Evolutionary conservation across 225 moss, liverwort and hornwort genomes (phyloP).

Genomic region (Pseudoscleropodium purum): DNA sequence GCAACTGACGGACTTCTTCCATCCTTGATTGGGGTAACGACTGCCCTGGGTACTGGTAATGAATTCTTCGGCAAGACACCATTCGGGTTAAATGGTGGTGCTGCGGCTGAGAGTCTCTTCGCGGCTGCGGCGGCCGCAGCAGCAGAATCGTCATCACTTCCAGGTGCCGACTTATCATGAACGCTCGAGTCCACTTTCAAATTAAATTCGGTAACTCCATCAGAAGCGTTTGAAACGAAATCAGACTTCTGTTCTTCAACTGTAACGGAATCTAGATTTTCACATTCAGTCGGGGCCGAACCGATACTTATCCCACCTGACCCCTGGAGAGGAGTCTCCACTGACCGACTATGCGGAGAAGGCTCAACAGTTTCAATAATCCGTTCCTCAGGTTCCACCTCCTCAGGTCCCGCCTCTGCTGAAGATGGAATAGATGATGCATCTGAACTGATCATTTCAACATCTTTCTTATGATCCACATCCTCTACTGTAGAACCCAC

Average conservation of each 20-base stretch:
- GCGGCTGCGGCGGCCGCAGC: not conserved
- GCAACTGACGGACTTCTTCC: slow-evolving; percentile 27
- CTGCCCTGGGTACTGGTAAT: not conserved
- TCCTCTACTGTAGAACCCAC: not conserved
- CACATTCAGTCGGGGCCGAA: not conserved
- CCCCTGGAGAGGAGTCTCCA: not conserved
- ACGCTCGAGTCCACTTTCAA: not conserved
- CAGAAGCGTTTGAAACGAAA: not conserved
- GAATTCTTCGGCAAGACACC: slow-evolving; percentile 1
- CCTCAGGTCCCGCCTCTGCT: not conserved
- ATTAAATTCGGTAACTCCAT: not conserved
- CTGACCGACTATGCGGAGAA: not conserved
- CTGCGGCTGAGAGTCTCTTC: slow-evolving; percentile 39
- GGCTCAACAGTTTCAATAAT: slow-evolving; percentile 26
- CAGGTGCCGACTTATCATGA: not conserved
- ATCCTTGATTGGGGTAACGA: slow-evolving; percentile 49
- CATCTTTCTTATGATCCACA: not conserved
- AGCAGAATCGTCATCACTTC: slow-evolving; percentile 19
- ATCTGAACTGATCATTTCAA: not conserved
- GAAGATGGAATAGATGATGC: not conserved
- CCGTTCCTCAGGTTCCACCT: slow-evolving; percentile 24
- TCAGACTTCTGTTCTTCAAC: slow-evolving; percentile 5
- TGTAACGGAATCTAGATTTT: not conserved
- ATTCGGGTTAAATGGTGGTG: slow-evolving; percentile 47
- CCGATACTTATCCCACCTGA: not conserved